phyloP scores from a whole-genome alignment of 768 basidiomycete species.

The Xanthoconium stramineum region DNA sequence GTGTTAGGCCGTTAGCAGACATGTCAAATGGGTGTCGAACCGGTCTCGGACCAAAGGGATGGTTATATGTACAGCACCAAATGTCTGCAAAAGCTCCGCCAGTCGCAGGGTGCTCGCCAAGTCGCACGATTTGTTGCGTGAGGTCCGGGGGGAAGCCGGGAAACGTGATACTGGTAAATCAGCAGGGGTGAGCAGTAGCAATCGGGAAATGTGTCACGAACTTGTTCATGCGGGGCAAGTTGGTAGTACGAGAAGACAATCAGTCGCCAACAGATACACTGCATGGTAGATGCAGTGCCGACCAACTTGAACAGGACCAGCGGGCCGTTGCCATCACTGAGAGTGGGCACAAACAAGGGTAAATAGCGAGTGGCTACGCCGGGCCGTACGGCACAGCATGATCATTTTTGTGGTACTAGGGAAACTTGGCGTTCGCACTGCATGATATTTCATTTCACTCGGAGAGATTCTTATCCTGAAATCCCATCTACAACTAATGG shows the following conservation, averaged over 20 bases:
- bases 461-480: background rate
- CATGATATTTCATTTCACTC: too few relatives aligned
- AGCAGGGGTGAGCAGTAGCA: background rate
- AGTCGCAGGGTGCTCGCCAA: background rate
- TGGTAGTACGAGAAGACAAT: too few relatives aligned
- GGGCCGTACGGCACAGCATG: too few relatives aligned
- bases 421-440: too few relatives aligned
- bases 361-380: too few relatives aligned
- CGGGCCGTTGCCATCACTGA: too few relatives aligned
- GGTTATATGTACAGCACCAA: constrained; percentile 2
- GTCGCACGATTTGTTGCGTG: constrained; percentile 7
- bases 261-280: too few relatives aligned
- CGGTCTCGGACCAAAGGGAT: background rate
- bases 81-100: constrained; percentile 11
- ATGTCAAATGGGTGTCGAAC: background rate
- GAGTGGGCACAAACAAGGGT: too few relatives aligned
- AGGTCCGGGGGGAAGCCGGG: constrained; percentile 13
- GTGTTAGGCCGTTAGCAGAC: background rate
- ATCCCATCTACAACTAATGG: too few relatives aligned
- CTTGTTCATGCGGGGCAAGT: background rate
- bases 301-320: too few relatives aligned
- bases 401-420: too few relatives aligned
- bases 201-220: background rate
- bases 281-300: too few relatives aligned
- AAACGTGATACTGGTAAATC: constrained; percentile 7